Percentiles rank a stretch among this genome's conserved stretches.
Evolutionary conservation across 2,329 filamentous ascomycete species (phyloP).

Genomic region (Lecanoromycetidae sp.): DNA sequence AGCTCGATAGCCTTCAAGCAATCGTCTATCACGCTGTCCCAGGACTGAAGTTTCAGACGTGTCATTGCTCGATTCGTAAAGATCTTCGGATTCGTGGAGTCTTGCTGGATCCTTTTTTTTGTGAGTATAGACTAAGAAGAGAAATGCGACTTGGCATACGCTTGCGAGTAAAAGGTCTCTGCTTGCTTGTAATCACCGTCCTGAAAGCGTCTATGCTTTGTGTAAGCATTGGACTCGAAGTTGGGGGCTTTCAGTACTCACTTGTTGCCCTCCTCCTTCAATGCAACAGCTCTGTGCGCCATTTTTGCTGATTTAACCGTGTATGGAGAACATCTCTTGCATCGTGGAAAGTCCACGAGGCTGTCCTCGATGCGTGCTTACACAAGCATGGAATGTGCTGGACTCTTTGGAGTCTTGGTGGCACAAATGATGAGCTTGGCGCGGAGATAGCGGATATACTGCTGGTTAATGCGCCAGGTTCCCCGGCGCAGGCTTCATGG

Average conservation of each 20-base stretch:
- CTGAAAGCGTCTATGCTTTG: constrained; percentile 18
- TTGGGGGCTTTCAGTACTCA: background rate
- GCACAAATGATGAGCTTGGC: background rate
- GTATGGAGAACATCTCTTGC: background rate
- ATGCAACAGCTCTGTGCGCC: constrained; percentile 12
- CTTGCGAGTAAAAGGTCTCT: constrained; percentile 19
- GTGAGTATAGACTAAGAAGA: background rate
- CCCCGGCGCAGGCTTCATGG: too few species aligned
- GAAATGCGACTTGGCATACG: constrained; percentile 8
- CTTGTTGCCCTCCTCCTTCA: constrained; percentile 19
- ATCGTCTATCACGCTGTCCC: constrained; percentile 17
- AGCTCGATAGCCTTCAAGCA: constrained; percentile 53
- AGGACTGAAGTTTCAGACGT: constrained; percentile 18
- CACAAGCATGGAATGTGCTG: constrained; percentile 3
- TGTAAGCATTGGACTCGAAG: background rate
- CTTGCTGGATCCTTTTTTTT: constrained; percentile 13
- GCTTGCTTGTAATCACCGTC: constrained; percentile 19
- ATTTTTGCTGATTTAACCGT: background rate
- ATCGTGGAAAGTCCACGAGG: background rate
- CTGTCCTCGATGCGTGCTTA: background rate
- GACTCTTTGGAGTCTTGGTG: background rate
- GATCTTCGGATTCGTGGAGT: constrained; percentile 19
- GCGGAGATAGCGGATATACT: background rate
- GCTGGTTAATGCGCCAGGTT: background rate
- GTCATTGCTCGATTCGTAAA: constrained; percentile 22